These are phyloP conservation scores for Madurella mycetomatis DNA, from an alignment of 2,329 filamentous ascomycete species.

Conservation along the genomic window DNA sequence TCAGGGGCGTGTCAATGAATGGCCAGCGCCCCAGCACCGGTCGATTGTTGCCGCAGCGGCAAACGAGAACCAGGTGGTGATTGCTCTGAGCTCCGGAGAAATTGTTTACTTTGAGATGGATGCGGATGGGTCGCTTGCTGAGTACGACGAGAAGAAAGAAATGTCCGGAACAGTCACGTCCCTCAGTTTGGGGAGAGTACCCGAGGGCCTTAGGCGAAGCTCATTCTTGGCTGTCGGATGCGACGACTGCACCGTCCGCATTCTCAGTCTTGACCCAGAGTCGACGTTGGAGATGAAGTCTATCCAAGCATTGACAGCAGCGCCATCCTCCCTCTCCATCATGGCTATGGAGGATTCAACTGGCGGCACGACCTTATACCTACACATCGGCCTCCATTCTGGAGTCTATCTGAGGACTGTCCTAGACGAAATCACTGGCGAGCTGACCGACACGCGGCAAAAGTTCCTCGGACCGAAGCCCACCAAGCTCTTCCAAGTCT, in stretches of 20 bases:
- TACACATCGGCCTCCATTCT: conserved; percentile 93
- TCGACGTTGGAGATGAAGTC: conserved; percentile 90
- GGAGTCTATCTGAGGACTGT: conserved; percentile 95
- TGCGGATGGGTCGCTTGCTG: conserved; percentile 79
- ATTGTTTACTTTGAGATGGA: conserved; percentile 99
- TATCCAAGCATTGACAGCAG: conserved; percentile 86
- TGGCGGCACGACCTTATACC: conserved; percentile 81
- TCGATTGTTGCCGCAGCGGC: conserved; percentile 93
- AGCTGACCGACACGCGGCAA: conserved; percentile 89
- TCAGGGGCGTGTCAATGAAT: conserved; percentile 77
- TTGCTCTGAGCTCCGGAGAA: conserved; percentile 91
- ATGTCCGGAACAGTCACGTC: conserved; percentile 95
- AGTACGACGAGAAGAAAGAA: conserved; percentile 91
- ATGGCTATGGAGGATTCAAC: conserved; percentile 95
- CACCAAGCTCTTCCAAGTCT: conserved; percentile 87
- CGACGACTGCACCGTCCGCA: conserved; percentile 91
- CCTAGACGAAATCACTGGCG: conserved; percentile 90
- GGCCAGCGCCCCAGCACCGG: conserved; percentile 87
- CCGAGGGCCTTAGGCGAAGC: conserved; percentile 81
- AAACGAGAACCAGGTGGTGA: conserved; percentile 87
- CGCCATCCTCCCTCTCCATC: conserved; percentile 82
- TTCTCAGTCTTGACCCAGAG: conserved; percentile 84
- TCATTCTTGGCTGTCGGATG: conserved; percentile 94
- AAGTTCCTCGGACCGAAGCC: conserved; percentile 90
- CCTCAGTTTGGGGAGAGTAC: conserved; percentile 88